A percentile compares a stretch with the other conserved stretches of the same genome.
phyloP scores from a whole-genome alignment of 768 basidiomycete genomes.

The Termitomyces sp. region DNA sequence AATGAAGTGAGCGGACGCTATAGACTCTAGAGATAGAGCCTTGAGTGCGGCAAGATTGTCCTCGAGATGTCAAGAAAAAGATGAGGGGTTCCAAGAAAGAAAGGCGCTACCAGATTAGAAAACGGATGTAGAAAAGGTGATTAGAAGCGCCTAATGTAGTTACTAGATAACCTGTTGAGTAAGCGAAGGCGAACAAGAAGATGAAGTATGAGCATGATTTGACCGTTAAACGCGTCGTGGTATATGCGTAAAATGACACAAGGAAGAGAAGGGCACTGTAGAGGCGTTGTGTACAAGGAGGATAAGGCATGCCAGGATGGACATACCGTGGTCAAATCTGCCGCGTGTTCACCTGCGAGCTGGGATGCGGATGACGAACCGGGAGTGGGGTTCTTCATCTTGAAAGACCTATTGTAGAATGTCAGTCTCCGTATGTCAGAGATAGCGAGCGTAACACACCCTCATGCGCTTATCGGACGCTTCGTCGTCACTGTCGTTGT shows the following conservation, averaged over 20 bases:
- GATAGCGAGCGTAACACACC: constrained; percentile 16
- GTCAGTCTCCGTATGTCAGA: not conserved
- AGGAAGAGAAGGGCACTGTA: not conserved
- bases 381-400: constrained; percentile 10
- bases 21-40: not conserved
- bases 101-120: not conserved
- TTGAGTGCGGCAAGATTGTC: not conserved
- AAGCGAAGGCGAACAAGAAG: constrained; percentile 4
- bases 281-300: not conserved
- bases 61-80: not conserved
- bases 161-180: constrained; percentile 3
- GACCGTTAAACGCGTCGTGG: constrained; percentile 1
- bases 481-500: constrained; percentile 6
- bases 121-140: not conserved
- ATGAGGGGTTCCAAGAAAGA: not conserved
- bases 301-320: not conserved
- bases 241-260: not conserved
- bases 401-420: constrained; percentile 9
- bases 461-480: constrained; percentile 36
- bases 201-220: not conserved
- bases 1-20: constrained; percentile 7
- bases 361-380: constrained; percentile 13
- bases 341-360: constrained; percentile 6
- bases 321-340: constrained; percentile 5
- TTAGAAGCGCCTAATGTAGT: constrained; percentile 1